A percentile compares a stretch with the other conserved stretches of the same genome.
phyloP scores from a whole-genome alignment of 257 asterid species.

The Solanum okadae region DNA sequence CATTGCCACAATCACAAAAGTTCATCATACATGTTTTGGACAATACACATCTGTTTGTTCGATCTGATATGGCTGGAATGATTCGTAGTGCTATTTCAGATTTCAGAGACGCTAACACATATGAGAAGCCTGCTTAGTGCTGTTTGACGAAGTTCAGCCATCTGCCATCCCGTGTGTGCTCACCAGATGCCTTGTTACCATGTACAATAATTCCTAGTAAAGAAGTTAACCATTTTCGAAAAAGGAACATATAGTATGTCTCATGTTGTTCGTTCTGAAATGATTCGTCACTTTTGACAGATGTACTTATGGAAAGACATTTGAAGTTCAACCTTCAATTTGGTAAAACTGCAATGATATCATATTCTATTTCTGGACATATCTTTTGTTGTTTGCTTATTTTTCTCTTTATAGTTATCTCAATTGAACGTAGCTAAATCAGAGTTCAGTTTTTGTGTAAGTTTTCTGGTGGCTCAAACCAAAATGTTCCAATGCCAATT shows the following conservation, averaged over 20 bases:
- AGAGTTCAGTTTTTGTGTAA: background rate
- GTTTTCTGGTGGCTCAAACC: background rate
- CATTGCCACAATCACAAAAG: constrained; percentile 69
- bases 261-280: background rate
- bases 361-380: background rate
- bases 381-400: background rate
- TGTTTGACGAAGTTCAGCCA: background rate
- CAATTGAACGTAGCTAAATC: background rate
- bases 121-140: constrained; percentile 57
- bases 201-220: background rate
- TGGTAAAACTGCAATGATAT: background rate
- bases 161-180: background rate
- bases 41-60: constrained; percentile 68
- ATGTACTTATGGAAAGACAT: background rate
- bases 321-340: background rate
- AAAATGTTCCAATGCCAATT: background rate
- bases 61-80: constrained; percentile 72
- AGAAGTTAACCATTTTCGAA: background rate
- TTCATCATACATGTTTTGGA: constrained; percentile 74
- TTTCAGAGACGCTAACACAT: constrained; percentile 73
- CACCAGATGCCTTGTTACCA: background rate
- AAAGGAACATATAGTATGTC: background rate
- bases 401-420: background rate
- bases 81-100: constrained; percentile 58
- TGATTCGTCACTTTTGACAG: background rate